Evolutionary conservation across 2,329 filamentous ascomycete species (phyloP), one percentile per base, ranked within the genome.

Genomic region (Macroventuria anomochaeta): DNA sequence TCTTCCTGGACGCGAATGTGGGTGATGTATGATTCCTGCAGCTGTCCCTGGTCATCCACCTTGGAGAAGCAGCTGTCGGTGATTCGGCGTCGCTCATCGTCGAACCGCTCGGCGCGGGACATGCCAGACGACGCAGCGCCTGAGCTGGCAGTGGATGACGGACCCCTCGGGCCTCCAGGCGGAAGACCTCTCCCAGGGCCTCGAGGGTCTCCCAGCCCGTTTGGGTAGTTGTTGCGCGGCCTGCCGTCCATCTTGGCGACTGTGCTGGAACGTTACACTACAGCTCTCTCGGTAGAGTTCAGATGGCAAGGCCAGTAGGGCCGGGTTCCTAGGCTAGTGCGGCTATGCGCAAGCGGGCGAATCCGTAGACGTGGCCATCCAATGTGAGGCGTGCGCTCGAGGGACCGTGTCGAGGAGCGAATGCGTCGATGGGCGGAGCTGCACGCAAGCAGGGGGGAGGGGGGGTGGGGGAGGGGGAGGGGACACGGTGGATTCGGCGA

Each of bases 51-150:
- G 34, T 85, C 83, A 72, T 97, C 95, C 69, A 88, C 88, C 80
- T 96, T 97, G 75, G 81, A 85, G 80, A 97, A 99, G 79, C 93
- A 97, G 76, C 90, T 96, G 59, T 96, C 90, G 61, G 96, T 88
- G 68, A 99, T 97, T 73, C 95, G 87, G 74, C 86, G 84, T 82
- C 97, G 96, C 82, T 99, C 95, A 71, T 97, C 92, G 76, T 99
- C 95, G 75, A 97, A 99, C 67, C 86, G 85, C 79, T 96, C 91
- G 49, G 93, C 93, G 70, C 80, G 78, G 23, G 71, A 77, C 71
- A 75, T 74, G 43, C 34, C 55, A 1, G 70, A 67, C 36, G 64
- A 61, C 7, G 58, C 44, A 2, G 67, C 59, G 54, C 59, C 56
- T 2, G 66, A 68, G 59, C 64, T 71, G 37, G 64, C 46, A 7